A percentile compares a stretch with the other conserved stretches of the same genome.
Conservation (phyloP, 106 monocot species). For the Allium cepa region DNA sequence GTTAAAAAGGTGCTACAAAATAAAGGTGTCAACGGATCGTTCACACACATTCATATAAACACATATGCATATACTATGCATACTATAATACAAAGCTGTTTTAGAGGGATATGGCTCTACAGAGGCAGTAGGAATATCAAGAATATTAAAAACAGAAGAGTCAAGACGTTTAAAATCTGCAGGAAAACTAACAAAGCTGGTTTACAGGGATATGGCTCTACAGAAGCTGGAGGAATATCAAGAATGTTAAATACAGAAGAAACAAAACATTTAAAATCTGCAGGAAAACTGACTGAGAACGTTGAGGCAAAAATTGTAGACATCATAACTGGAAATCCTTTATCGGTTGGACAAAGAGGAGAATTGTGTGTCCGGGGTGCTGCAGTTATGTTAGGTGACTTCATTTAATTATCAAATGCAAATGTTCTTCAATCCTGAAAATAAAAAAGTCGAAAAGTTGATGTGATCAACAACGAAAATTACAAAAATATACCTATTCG, state of each 20-base stretch:
- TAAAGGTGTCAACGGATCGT: no score
- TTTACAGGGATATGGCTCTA: constrained; percentile 61
- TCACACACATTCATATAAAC: no score
- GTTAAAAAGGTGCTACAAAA: no score
- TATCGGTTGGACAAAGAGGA: constrained; percentile 40
- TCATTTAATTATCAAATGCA: not conserved
- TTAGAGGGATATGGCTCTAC: constrained; percentile 10
- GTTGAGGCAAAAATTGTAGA: constrained; percentile 65
- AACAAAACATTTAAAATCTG: constrained; percentile 26
- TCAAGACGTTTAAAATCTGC: constrained; percentile 22
- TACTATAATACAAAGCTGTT: no score
- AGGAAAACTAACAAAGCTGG: not conserved
- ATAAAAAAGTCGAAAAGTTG: not conserved
- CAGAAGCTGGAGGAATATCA: constrained; percentile 41
- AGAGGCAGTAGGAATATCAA: constrained; percentile 20
- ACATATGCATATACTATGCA: no score
- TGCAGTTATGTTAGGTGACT: constrained; percentile 48
- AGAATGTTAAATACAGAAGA: constrained; percentile 30
- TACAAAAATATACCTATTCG: not conserved
- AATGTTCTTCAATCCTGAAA: not conserved
- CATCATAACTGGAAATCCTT: constrained; percentile 18
- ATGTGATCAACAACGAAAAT: no score
- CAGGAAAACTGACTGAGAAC: constrained; percentile 37
- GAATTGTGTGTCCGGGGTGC: constrained; percentile 65
- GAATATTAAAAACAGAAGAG: constrained; percentile 28